Base-by-base conservation (phyloP, 306 rosid species). In the Albizia julibrissin region DNA sequence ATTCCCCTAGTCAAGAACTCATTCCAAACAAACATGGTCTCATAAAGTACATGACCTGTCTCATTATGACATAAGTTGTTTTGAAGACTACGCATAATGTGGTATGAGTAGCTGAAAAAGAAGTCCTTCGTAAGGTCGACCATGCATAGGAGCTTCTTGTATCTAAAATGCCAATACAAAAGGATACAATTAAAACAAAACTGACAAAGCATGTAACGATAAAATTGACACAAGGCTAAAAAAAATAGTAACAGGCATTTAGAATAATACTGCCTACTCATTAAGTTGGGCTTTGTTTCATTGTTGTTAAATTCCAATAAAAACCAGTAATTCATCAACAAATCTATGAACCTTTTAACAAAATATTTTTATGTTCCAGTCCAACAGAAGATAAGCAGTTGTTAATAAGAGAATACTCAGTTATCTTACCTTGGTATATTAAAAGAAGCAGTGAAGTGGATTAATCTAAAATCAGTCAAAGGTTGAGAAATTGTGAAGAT, bases 91-190 rank as follows among this genome's bases (percentile, higher is more conserved):
- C 86, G 85, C 99, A 96, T 96, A 72, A 96, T 86, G 80, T 91
- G 88, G 89, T 96, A 96, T 74, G 99, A 94, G 89, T 96, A 94
- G 94, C 99, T 90, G 90, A 92, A 96, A 92, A 90, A 90, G 97
- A 96, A 96, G 93, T 96, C 99, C 92, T 92, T 93, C 14, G 97
- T 93, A 72, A 96, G 97, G 84, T 96, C 99, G 75, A 96, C 90
- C 50, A 92, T 89, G 97, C 97, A 88, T 84, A 96, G 91, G 81
- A 92, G 98, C 95, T 87, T 96, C 99, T 96, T 96, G 94, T 93
- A 96, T 93, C 99, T 96, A 88, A 83, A 79, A 83, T 56, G 40
- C 56, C 79, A 78, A 83, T 10, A 14, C 59, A 67, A 59, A 76
- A 24, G 3, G 2, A 73, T 15, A 82, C 42, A 68, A 79, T 72